A percentile compares a stretch with the other conserved stretches of the same genome.
Evolutionary conservation across 1,284 basidiomycete genomes (phyloP).

Genomic region (Exobasidium rhododendri): DNA sequence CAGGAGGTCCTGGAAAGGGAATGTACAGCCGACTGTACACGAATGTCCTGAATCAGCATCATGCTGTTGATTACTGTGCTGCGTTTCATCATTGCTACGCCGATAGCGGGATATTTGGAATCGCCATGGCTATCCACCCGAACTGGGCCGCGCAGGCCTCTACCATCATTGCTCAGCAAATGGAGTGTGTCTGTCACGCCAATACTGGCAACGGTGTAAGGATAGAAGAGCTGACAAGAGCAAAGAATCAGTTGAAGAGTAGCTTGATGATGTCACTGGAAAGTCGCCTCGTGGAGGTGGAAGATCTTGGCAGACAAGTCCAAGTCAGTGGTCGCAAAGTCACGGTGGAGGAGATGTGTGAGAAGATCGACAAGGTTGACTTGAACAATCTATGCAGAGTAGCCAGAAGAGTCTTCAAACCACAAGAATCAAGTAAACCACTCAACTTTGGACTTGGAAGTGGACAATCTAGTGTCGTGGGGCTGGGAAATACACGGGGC

Average conservation of each 20-base stretch:
- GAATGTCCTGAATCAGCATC: conserved; percentile 91
- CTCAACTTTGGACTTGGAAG: conserved; percentile 21
- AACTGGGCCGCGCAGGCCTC: conserved; percentile 66
- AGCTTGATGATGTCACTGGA: conserved; percentile 94
- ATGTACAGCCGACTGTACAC: conserved; percentile 98
- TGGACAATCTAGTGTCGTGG: conserved; percentile 46
- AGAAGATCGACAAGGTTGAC: conserved; percentile 78
- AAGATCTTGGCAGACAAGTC: conserved; percentile 66
- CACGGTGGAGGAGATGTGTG: conserved; percentile 85
- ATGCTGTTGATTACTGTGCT: conserved; percentile 92
- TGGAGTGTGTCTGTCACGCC: conserved; percentile 56
- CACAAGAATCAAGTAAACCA: conserved; percentile 10
- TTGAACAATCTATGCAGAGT: conserved; percentile 70
- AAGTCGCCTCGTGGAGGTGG: conserved; percentile 73
- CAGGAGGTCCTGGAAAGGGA: conserved; percentile 94
- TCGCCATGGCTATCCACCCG: conserved; percentile 85
- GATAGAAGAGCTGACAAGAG: conserved; percentile 70
- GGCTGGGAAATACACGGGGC: conserved; percentile 42
- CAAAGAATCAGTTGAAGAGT: conserved; percentile 93
- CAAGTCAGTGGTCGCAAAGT: conserved; percentile 88
- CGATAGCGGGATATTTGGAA: conserved; percentile 88
- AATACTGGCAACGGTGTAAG: conserved; percentile 59
- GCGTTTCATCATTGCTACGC: conserved; percentile 97
- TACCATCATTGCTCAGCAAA: conserved; percentile 80
- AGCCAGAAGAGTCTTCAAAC: conserved; percentile 67